A percentile compares a stretch with the other conserved stretches of the same genome.
Evolutionary conservation across 345 rosid genomes (phyloP).

Genomic region (Turritis glabra): DNA sequence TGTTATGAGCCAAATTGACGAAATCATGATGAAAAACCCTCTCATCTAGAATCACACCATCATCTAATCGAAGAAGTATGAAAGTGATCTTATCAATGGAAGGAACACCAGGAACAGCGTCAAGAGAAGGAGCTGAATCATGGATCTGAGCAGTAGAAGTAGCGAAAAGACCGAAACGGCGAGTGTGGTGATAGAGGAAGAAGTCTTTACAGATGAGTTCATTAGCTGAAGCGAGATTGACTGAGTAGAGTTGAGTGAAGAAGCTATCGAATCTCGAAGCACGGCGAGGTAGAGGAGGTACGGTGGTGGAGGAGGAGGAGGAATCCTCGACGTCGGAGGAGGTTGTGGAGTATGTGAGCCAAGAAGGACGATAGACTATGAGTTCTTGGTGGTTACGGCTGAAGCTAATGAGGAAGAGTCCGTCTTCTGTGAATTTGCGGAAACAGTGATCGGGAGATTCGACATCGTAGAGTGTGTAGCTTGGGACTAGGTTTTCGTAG

Average conservation of each 20-base stretch:
- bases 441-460: constrained; percentile 88
- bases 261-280: constrained; percentile 84
- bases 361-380: constrained; percentile 84
- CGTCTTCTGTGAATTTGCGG: constrained; percentile 96
- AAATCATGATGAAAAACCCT: constrained; percentile 84
- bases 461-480: constrained; percentile 75
- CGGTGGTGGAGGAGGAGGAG: neutral
- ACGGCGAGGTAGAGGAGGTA: constrained; percentile 54
- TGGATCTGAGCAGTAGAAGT: constrained; percentile 87
- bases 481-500: constrained; percentile 92
- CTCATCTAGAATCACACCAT: constrained; percentile 79
- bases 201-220: constrained; percentile 91
- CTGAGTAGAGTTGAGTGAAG: constrained; percentile 70
- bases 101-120: constrained; percentile 83
- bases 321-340: constrained; percentile 9
- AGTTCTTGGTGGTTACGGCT: constrained; percentile 83
- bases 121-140: constrained; percentile 64
- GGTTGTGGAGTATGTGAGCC: constrained; percentile 75
- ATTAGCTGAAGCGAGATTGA: constrained; percentile 74
- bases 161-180: constrained; percentile 82
- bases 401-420: constrained; percentile 86
- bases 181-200: constrained; percentile 72
- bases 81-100: constrained; percentile 83
- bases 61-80: constrained; percentile 80
- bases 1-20: constrained; percentile 69